Base-by-base conservation (phyloP, 1,139 yeast species). In the Yamadazyma trypodendri region DNA sequence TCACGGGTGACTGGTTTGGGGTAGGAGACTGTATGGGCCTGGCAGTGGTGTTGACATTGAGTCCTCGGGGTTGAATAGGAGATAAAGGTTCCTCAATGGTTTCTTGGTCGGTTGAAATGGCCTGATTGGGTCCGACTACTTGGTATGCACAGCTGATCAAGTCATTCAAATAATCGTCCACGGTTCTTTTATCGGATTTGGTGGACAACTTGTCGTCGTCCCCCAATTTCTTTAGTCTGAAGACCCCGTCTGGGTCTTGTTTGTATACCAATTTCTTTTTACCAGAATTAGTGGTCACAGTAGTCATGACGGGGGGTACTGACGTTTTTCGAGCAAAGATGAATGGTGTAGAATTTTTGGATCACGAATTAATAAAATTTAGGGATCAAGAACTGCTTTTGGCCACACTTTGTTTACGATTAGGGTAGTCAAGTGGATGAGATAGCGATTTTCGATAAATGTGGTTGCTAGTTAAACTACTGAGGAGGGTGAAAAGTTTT, bases 231-330 rank as follows among this genome's bases (percentile, higher is more conserved):
- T 65, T 65, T 39, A 67, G 51, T n/a, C 72, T 52, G 41, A 65
- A 68, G 6, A 67, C 70, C 3, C 74, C 74, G 45, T 68, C 74
- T 8, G 68, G 61, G 42, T 63, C 72, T 44, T 65, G 71, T 41
- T 62, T 61, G 46, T 68, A 68, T 7, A 67, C 63, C 20, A 67
- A 49, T 42, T 63, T 65, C 45, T 61, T 63, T 40, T 58, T 58
- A 13, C 39, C 35, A 2, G 39, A 27, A 16, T 15, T 37, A 22
- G 42, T 42, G 30, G 44, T 40, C 6, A 42, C 43, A 2, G 45
- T 38, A 10, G 44, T 35, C 44, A 41, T 42, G 18, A 30, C 20
- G 23, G 11, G 24, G 6, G 10, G 24, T 18, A 8, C 21, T 6
- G 21, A 6, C 8, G 21, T 18, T 18, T 5, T 18, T 18, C 21